Base-by-base conservation (phyloP, 345 rosid species). In the Bretschneidera sinensis region DNA sequence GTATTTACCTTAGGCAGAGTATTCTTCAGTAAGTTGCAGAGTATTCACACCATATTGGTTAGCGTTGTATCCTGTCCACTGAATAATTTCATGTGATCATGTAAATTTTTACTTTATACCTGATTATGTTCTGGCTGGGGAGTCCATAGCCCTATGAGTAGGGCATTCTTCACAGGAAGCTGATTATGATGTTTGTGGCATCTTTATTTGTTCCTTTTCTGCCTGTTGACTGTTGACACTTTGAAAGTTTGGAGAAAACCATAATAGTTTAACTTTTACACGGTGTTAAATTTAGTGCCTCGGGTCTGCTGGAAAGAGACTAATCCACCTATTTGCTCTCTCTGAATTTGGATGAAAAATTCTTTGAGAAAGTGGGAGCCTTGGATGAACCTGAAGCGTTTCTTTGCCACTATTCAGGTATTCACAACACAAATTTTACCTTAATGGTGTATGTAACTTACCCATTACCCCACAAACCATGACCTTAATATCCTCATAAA, bases 361-460 rank as follows among this genome's bases (percentile, higher is more conserved):
- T 76, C 74, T 89, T 92, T 64, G 81, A 74, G 67, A 64, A 74
- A 70, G 48, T 85, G 13, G 95, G 91, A 61, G 92, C 87, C 17
- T 57, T 77, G 76, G 68, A 70, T 62, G 60, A 43, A 24, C 83
- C 89, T 28, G 34, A 59, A 17, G 47, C 72, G 17, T 62, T 75
- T 69, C 80, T 87, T 65, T 84, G 87, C 24, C 88, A 70, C 62
- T 89, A 89, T 84, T 74, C 96, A 71, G 94, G 98, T 87, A 52
- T 17, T 10, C n/a, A 57, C 34, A 48, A 18, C 28, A 65, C 33
- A 60, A 14, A n/a, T n/a, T n/a, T n/a, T n/a, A n/a, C n/a, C n/a
- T n/a, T n/a, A n/a, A n/a, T n/a, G n/a, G n/a, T n/a, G n/a, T n/a
- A n/a, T n/a, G n/a, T n/a, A n/a, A n/a, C n/a, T n/a, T n/a, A n/a